These are phyloP conservation scores for Colletotrichum plurivorum DNA, from an alignment of 2,329 filamentous ascomycete genomes.

Conservation along the genomic window DNA sequence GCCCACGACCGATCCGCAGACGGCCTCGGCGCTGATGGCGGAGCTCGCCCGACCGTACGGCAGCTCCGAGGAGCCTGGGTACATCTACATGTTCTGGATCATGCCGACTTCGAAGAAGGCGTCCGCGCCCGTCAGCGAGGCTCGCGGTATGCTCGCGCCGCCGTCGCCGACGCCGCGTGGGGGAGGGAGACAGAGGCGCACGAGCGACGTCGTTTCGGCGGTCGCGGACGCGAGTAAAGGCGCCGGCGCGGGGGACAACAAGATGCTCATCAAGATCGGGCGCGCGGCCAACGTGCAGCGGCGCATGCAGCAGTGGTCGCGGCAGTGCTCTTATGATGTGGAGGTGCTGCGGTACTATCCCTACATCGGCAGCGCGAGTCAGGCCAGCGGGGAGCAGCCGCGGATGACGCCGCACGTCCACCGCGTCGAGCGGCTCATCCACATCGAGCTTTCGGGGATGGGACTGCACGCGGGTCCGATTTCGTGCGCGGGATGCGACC, in stretches of 20 bases:
- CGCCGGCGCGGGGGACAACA: conserved; percentile 60
- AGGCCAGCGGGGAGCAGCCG: conserved; percentile 54
- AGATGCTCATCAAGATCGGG: conserved; percentile 78
- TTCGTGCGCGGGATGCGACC: conserved; percentile 83
- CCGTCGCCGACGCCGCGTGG: conserved; percentile 53
- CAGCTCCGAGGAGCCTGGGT: conserved; percentile 84
- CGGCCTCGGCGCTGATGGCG: conserved; percentile 77
- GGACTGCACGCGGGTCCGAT: conserved; percentile 66
- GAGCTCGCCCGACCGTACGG: conserved; percentile 79
- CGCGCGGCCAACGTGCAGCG: conserved; percentile 87
- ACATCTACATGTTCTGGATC: conserved; percentile 99
- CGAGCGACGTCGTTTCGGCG: conserved; percentile 69
- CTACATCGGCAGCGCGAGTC: conserved; percentile 69
- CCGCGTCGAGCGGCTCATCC: conserved; percentile 90
- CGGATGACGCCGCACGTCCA: conserved; percentile 88
- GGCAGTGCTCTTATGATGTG: conserved; percentile 91
- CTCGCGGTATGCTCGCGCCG: conserved; percentile 71
- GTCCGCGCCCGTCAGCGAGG: conserved; percentile 70
- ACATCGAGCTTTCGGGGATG: conserved; percentile 84
- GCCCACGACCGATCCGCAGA: conserved; percentile 73
- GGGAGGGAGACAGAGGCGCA: conserved; percentile 57
- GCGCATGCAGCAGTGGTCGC: conserved; percentile 91
- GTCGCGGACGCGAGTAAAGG: conserved; percentile 56
- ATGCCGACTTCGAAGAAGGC: conserved; percentile 75
- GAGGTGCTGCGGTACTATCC: conserved; percentile 94